phyloP scores from a whole-genome alignment of 2,329 filamentous ascomycete genomes.

The Phialemoniopsis sp. region DNA sequence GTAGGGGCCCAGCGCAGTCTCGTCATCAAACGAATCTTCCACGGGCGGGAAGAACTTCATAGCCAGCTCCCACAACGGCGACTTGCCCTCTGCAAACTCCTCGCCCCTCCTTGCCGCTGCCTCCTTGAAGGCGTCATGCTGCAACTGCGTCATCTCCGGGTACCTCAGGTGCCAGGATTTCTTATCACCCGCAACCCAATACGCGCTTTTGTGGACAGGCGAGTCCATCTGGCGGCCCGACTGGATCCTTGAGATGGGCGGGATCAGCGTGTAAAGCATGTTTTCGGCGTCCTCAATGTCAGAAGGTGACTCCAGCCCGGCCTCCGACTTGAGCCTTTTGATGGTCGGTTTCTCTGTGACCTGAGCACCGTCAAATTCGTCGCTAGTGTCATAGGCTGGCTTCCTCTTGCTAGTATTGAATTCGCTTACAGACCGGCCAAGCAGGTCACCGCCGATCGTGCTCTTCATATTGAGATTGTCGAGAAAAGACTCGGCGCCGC shows the following conservation, averaged over 20 bases:
- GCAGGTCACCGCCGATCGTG: slow-evolving; percentile 14
- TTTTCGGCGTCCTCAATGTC: slow-evolving; percentile 32
- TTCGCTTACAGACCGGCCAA: slow-evolving; percentile 15
- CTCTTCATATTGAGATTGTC: slow-evolving; percentile 39
- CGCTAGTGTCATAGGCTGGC: slow-evolving; percentile 42
- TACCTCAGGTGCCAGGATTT: slow-evolving; percentile 58
- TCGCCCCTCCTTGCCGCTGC: slow-evolving; percentile 47
- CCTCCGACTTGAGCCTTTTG: slow-evolving; percentile 52
- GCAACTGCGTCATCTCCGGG: slow-evolving; percentile 59
- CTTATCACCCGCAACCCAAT: slow-evolving; percentile 51
- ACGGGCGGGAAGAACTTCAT: slow-evolving; percentile 54
- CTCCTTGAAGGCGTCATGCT: slow-evolving; percentile 50
- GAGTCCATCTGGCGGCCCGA: slow-evolving; percentile 55
- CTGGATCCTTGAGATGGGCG: slow-evolving; percentile 41
- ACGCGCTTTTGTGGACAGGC: slow-evolving; percentile 50
- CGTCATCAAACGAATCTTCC: slow-evolving; percentile 1
- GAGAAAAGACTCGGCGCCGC: slow-evolving; percentile 41
- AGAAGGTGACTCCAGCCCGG: slow-evolving; percentile 25
- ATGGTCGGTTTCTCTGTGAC: slow-evolving; percentile 40
- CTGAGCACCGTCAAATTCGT: slow-evolving; percentile 37
- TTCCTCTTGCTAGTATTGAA: slow-evolving; percentile 54
- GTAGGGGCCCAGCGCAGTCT: not conserved
- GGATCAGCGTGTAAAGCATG: slow-evolving; percentile 41
- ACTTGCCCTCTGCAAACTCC: slow-evolving; percentile 46
- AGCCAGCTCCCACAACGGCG: slow-evolving; percentile 50